A percentile compares a stretch with the other conserved stretches of the same genome.
These are phyloP conservation scores for Coemansia sp. DNA, from an alignment of 192 early-diverging fungal species.

Conservation along the genomic window DNA sequence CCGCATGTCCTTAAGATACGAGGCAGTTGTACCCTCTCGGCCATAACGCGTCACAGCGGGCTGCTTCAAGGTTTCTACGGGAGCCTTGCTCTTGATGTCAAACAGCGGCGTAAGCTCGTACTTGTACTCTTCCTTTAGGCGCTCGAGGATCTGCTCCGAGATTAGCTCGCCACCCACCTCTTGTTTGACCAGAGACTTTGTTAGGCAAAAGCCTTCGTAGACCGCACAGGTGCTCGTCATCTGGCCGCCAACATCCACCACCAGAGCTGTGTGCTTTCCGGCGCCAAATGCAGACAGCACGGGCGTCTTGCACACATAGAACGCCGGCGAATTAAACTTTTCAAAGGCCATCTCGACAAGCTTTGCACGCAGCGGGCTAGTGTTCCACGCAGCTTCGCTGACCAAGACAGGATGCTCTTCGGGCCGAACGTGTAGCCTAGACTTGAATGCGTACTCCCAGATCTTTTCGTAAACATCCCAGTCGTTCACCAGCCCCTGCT, in stretches of 20 bases:
- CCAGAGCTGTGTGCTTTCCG: constrained; percentile 84
- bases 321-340: constrained; percentile 87
- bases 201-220: constrained; percentile 93
- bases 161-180: constrained; percentile 83
- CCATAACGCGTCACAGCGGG: constrained; percentile 52
- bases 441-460: constrained; percentile 83
- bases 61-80: constrained; percentile 72
- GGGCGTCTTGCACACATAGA: constrained; percentile 90
- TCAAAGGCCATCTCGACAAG: constrained; percentile 95
- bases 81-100: constrained; percentile 72
- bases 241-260: constrained; percentile 90
- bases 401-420: constrained; percentile 91
- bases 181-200: constrained; percentile 74
- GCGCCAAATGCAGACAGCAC: constrained; percentile 94
- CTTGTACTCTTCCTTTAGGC: constrained; percentile 61
- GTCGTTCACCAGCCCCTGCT: constrained; percentile 91
- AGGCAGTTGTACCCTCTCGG: constrained; percentile 30
- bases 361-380: constrained; percentile 81
- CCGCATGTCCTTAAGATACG: constrained; percentile 76
- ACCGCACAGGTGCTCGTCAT: constrained; percentile 94
- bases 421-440: constrained; percentile 72
- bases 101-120: constrained; percentile 83
- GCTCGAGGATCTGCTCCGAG: constrained; percentile 71
- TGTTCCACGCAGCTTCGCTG: constrained; percentile 92
- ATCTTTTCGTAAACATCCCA: constrained; percentile 94